Evolutionary conservation across 805 yeast species (phyloP), one percentile per base, ranked within the genome.

Genomic region (Hanseniaspora guilliermondii): DNA sequence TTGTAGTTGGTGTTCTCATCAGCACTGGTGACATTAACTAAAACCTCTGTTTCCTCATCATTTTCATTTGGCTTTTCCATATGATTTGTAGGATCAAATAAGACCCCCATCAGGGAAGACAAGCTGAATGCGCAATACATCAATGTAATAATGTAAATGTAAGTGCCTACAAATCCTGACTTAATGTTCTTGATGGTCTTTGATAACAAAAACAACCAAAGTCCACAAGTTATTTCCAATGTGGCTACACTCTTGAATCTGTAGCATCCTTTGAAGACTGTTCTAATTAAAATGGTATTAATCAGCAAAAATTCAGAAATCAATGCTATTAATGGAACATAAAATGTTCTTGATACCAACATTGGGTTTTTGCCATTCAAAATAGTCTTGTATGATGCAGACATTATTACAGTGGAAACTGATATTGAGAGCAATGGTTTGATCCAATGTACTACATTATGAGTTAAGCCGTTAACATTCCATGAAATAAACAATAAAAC

Each of bases 371-470:
- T 55, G 35, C 65, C 56, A 59, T 67, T 58, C 58, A 81, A 60
- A 64, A 75, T 62, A 4, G 59, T 74, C 62, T 59, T 76, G 64
- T 12, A 71, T 63, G 46, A 68, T 59, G 35, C 61, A 60, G 0
- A 76, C 64, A 14, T 70, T 58, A 16, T 72, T 12, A 67, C 60
- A 0, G 45, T n/a, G 14, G 91, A 76, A 8, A 76, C 50, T 0
- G 64, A 61, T 17, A 82, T 60, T 19, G 88, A 73, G 4, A 81
- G 40, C 0, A 95, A 89, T 35, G 82, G 73, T 59, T 88, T 75
- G 21, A 77, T 58, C 73, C 77, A 74, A 4, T 64, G 58, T 14
- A 55, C 22, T 38, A 65, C 60, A 3, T 63, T 57, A 59, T 76
- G 68, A 1, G 77, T 76, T 41, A 75, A 66, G 35, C 63, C 65